phyloP scores from a whole-genome alignment of 441 rosid species.

The Sinapis alba region DNA sequence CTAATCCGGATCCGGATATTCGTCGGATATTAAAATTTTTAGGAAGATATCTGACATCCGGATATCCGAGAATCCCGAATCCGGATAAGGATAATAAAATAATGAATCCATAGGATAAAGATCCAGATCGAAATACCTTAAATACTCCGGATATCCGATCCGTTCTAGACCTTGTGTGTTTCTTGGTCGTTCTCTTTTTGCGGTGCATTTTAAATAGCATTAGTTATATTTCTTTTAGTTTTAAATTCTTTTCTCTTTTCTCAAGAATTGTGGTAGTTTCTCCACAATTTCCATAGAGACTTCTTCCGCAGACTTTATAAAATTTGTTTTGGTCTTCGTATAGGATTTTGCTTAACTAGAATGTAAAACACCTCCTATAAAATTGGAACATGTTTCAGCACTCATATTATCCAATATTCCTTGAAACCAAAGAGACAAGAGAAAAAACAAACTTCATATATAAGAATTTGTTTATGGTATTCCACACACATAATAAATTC shows the following conservation, averaged over 20 bases:
- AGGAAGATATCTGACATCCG: too few relatives aligned
- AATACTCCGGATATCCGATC: too few relatives aligned
- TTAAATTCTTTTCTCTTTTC: not conserved
- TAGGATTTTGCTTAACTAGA: not conserved
- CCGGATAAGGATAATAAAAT: too few relatives aligned
- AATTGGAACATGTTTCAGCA: constrained; percentile 19
- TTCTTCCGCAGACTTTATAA: constrained; percentile 33
- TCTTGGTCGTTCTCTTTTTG: not conserved
- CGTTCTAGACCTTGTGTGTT: too few relatives aligned
- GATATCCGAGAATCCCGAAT: too few relatives aligned
- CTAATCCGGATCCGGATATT: too few relatives aligned
- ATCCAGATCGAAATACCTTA: too few relatives aligned
- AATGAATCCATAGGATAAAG: too few relatives aligned
- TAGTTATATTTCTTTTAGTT: not conserved
- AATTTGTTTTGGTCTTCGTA: constrained; percentile 29
- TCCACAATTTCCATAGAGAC: constrained; percentile 34
- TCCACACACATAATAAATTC: constrained; percentile 31
- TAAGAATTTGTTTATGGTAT: constrained; percentile 30
- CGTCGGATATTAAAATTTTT: too few relatives aligned
- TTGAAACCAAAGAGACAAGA: constrained; percentile 9
- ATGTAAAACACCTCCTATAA: constrained; percentile 17
- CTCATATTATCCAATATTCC: constrained; percentile 11
- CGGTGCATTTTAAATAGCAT: constrained; percentile 20
- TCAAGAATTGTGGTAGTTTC: constrained; percentile 31
- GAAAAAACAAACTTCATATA: not conserved